A percentile compares a stretch with the other conserved stretches of the same genome.
phyloP scores from a whole-genome alignment of 208 protist genomes.

The Trypanosomatidae sp. region DNA sequence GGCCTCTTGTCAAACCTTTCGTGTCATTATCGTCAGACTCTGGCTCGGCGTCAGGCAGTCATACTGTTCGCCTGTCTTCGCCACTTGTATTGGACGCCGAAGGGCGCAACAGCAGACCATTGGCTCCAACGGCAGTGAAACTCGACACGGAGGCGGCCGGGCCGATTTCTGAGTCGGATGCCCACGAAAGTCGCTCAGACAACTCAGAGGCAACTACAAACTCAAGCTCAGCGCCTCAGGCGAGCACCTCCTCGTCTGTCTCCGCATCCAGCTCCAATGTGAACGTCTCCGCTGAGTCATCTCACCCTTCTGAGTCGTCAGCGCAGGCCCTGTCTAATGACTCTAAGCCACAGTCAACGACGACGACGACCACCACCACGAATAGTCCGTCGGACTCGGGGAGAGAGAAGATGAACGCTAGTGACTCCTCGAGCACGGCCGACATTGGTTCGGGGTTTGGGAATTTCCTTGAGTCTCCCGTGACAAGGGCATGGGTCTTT shows the following conservation, averaged over 20 bases:
- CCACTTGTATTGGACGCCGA: no score
- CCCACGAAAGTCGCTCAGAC: not conserved
- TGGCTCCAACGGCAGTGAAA: not conserved
- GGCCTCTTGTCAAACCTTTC: not conserved
- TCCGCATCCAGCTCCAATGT: not conserved
- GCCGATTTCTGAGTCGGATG: not conserved
- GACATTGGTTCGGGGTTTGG: not conserved
- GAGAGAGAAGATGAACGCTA: not conserved
- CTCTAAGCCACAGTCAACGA: not conserved
- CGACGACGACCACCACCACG: not conserved
- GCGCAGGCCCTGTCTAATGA: not conserved
- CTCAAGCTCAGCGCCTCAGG: no score
- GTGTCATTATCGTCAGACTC: not conserved
- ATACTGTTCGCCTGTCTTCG: not conserved
- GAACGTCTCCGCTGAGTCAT: not conserved
- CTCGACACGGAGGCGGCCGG: not conserved
- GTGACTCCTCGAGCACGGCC: not conserved
- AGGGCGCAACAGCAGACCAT: not conserved
- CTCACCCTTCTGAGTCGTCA: not conserved
- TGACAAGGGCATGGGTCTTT: not conserved
- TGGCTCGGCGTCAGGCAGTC: not conserved
- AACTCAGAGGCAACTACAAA: not conserved
- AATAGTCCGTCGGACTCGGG: conserved; percentile 7
- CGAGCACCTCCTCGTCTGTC: not conserved
- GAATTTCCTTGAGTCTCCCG: not conserved